A percentile compares a stretch with the other conserved stretches of the same genome.
These are phyloP conservation scores for Mycocentrospora acerina DNA, from an alignment of 2,329 filamentous ascomycete genomes.

Conservation along the genomic window DNA sequence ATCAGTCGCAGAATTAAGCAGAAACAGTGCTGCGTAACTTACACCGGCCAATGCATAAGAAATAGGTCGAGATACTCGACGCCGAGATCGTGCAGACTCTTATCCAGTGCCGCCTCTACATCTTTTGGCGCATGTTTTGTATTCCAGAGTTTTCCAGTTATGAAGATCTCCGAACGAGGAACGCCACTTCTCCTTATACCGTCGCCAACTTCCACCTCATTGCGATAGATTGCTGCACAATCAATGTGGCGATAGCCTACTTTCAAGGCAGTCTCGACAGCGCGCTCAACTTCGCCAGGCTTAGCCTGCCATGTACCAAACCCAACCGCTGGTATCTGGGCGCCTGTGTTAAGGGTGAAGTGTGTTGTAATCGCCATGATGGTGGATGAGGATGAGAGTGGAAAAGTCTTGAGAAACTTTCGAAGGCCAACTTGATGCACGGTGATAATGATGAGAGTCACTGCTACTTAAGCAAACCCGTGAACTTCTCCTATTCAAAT, in stretches of 20 bases:
- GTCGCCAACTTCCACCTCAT: slow-evolving; percentile 71
- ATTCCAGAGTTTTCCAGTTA: slow-evolving; percentile 82
- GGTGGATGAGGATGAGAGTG: background rate
- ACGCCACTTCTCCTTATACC: slow-evolving; percentile 66
- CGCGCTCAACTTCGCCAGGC: slow-evolving; percentile 59
- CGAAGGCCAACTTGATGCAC: too few relatives aligned
- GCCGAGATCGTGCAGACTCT: slow-evolving; percentile 61
- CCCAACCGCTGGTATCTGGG: slow-evolving; percentile 73
- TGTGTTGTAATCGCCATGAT: slow-evolving; percentile 31
- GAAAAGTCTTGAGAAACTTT: too few relatives aligned
- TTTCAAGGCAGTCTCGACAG: slow-evolving; percentile 67
- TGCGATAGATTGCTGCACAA: slow-evolving; percentile 73
- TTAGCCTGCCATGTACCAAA: slow-evolving; percentile 76
- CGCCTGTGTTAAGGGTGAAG: slow-evolving; percentile 64
- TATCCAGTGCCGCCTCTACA: slow-evolving; percentile 59
- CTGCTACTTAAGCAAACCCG: too few relatives aligned
- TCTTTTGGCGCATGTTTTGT: slow-evolving; percentile 66
- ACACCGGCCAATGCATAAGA: slow-evolving; percentile 65
- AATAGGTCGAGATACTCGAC: slow-evolving; percentile 68
- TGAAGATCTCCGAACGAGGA: slow-evolving; percentile 65
- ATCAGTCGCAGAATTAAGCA: too few relatives aligned
- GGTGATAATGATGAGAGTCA: too few relatives aligned
- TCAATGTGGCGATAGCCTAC: slow-evolving; percentile 73
- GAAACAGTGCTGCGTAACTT: too few relatives aligned
- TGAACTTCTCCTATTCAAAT: slow-evolving; percentile 1